A percentile compares a stretch with the other conserved stretches of the same genome.
Conservation (phyloP, 306 rosid genomes). For the cucumber (Cucumis sativus) region Cucumber_9930_V3 NC_026655.2:1746501-1747000, state of each 20-base stretch:
- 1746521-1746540: background rate
- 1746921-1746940: conserved; percentile 71
- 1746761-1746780: background rate
- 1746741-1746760: conserved; percentile 9
- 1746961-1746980: background rate
- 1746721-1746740: conserved; percentile 45
- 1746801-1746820: background rate
- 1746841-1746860: conserved; percentile 16
- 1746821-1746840: background rate
- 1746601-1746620: conserved; percentile 54
- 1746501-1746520: background rate
- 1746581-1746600: background rate
- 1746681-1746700: conserved; percentile 69
- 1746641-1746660: conserved; percentile 81
- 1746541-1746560: background rate
- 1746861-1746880: conserved; percentile 81
- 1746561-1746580: background rate
- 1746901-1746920: conserved; percentile 54
- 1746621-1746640: conserved; percentile 71
- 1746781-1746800: background rate
- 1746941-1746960: conserved; percentile 92
- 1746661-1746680: conserved; percentile 72
- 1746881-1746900: conserved; percentile 78
- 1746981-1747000: background rate
- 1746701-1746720: conserved; percentile 96